Base-by-base conservation (phyloP, 108 stramenopile genomes). In the Pseudonitzschia delicatissima region DNA sequence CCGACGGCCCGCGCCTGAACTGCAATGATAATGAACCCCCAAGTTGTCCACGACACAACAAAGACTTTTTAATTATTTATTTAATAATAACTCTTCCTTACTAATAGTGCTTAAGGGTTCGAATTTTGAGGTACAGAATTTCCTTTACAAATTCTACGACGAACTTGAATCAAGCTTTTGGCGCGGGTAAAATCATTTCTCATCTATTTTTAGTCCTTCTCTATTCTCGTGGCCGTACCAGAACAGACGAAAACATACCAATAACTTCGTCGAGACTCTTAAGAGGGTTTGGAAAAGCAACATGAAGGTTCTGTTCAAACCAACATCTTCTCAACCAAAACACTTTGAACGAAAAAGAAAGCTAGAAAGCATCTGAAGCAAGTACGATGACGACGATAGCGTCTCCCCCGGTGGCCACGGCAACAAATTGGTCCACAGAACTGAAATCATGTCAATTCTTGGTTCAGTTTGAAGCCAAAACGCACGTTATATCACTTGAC, bases 391-490 rank as follows among this genome's bases (percentile, higher is more conserved):
- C 20, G 6, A 23, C 47, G 2, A 18, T 23, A 17, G 17, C 7
- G 47, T 18, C 9, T 21, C 47, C 7, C 47, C 47, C 47, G 20
- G 1, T 23, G 8, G 37, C 6, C 6, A 39, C 37, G 11, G 37
- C 6, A 39, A 39, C 37, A 11, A 39, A 6, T 39, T 39, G 8
- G 37, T 39, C 11, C 37, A 11, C 37, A 11, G 20, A 1, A 48
- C 4, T 48, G 47, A 2, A 48, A 23, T 45, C 47, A 7, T 23
- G 47, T 48, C 55, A 57, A 33, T 34, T 57, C 18, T 33, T 57
- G 55, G 33, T 57, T 57, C 55, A 26, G 13, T 57, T 57, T 57
- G 17, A 31, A 7, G 27, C 55, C 55, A 57, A 57, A 33, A 57
- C 55, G 3, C 55, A 57, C 31, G 33, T 57, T n/a, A 31, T 57